Evolutionary conservation across 192 early-diverging fungal species (phyloP), one percentile per base, ranked within the genome.

Genomic region (Haplosporangium gracile): DNA sequence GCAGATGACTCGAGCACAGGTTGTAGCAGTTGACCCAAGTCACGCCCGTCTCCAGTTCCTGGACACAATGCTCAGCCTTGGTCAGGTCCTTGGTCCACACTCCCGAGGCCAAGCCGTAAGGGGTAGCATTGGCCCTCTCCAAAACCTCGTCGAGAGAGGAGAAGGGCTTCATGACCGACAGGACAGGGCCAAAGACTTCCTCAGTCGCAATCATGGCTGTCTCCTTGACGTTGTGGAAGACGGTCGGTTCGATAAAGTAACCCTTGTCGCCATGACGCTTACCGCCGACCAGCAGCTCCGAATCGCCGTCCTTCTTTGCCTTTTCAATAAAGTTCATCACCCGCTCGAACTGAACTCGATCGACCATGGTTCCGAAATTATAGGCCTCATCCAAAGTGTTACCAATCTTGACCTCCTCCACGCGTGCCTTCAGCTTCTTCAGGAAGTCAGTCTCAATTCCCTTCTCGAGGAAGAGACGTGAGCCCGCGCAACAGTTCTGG

Each of bases 141-240:
- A 97, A 75, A 7, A 81, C 96, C 74, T 97, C 96, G 1, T 95
- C 96, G 55, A 94, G 91, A 16, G 90, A 91, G 32, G 91, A 89
- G 76, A 97, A 97, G 42, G 84, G 84, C 55, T 95, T 94, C 82
- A 91, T 83, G 7, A 97, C 89, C 68, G 90, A 91, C 11, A 95
- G 92, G 9, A 97, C 97, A 10, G 96, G 96, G n/a, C 96, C 96
- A 89, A 97, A 97, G 60, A 97, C 95, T 88, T 97, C 96, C 72
- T 97, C 95, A 74, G 92, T 86, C 55, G 93, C 89, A 32, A 95
- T 88, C 34, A 77, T 83, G 88, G 92, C 89, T 0, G 82, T 78
- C 13, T 93, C 90, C 55, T 90, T 76, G 22, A 91, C 91, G 77
- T 93, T 91, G 6, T 93, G 91, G 83, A 96, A 95, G 53, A 97